phyloP scores from a whole-genome alignment of 768 basidiomycete species.

The Tylopilus sp. region DNA sequence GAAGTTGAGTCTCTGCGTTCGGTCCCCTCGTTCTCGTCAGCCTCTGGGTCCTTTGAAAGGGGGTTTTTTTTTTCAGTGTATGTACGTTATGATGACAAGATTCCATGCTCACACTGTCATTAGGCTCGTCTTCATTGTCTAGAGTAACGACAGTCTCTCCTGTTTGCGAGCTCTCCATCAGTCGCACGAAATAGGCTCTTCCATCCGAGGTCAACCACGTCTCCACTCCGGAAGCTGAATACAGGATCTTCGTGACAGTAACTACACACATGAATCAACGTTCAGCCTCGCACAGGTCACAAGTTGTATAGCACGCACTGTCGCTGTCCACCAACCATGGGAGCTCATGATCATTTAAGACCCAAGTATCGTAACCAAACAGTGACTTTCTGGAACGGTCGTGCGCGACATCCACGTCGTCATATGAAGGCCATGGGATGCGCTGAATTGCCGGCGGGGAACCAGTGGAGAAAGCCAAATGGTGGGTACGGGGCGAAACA shows the following conservation, averaged over 20 bases:
- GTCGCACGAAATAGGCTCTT: constrained; percentile 71
- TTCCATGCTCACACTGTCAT: constrained; percentile 38
- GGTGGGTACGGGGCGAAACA: constrained; percentile 68
- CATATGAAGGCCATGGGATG: constrained; percentile 75
- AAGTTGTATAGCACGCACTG: constrained; percentile 41
- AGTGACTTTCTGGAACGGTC: constrained; percentile 33
- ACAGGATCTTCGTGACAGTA: constrained; percentile 58
- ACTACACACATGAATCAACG: constrained; percentile 43
- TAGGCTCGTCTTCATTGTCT: constrained; percentile 47
- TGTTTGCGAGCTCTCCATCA: constrained; percentile 40
- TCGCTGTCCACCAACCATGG: constrained; percentile 74
- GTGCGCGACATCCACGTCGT: constrained; percentile 37
- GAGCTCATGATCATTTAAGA: constrained; percentile 59
- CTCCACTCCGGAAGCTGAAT: constrained; percentile 61
- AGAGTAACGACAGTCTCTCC: constrained; percentile 1
- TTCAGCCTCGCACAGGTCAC: not conserved
- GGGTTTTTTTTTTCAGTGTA: constrained; percentile 6
- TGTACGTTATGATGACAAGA: not conserved
- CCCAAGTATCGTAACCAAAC: constrained; percentile 67
- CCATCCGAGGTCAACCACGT: constrained; percentile 87
- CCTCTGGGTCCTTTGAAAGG: constrained; percentile 9
- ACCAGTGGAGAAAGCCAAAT: constrained; percentile 70
- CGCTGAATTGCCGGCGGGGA: constrained; percentile 76
- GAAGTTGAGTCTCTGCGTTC: constrained; percentile 3
- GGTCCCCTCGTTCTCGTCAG: constrained; percentile 1